Percentiles rank a stretch among this genome's conserved stretches.
Conservation (phyloP, 768 basidiomycete species). For the Gymnopilus junonius region DNA sequence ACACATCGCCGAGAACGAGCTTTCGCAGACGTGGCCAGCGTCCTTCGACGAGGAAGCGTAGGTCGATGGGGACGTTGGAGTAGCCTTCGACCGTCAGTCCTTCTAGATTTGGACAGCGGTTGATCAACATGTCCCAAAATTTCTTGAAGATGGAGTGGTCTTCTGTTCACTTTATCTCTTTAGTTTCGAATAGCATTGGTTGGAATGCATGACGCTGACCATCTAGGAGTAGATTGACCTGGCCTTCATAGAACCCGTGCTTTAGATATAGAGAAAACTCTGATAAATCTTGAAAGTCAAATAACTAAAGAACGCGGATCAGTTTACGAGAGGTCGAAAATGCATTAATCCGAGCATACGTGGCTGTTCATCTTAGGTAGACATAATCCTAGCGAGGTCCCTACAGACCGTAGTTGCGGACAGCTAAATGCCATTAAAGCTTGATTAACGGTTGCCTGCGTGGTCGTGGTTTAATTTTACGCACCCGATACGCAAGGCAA, state of each 20-base stretch:
- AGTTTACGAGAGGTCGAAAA: conserved; percentile 3
- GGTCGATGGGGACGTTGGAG: conserved; percentile 58
- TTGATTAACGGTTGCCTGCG: neutral
- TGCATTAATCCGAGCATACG: conserved; percentile 43
- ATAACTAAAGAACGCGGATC: conserved; percentile 47
- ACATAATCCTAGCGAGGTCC: conserved; percentile 63
- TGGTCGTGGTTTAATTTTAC: conserved; percentile 18
- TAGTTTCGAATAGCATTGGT: neutral
- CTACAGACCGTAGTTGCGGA: conserved; percentile 63
- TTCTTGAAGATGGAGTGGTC: conserved; percentile 53
- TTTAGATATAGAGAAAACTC: conserved; percentile 68
- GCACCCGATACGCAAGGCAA: conserved; percentile 69
- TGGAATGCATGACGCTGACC: conserved; percentile 44
- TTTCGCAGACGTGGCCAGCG: conserved; percentile 70
- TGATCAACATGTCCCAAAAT: conserved; percentile 75
- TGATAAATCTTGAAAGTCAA: conserved; percentile 65
- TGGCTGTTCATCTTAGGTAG: conserved; percentile 63
- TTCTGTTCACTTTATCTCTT: conserved; percentile 36
- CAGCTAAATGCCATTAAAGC: conserved; percentile 48
- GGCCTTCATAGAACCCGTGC: conserved; percentile 65
- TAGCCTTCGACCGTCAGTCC: conserved; percentile 62
- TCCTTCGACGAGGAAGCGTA: conserved; percentile 57
- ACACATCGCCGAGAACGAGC: conserved; percentile 67
- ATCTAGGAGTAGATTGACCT: conserved; percentile 57
- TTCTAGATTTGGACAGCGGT: conserved; percentile 66